These are phyloP conservation scores for Macrophomina pseudophaseolina DNA, from an alignment of 2,329 filamentous ascomycete species.

Conservation along the genomic window DNA sequence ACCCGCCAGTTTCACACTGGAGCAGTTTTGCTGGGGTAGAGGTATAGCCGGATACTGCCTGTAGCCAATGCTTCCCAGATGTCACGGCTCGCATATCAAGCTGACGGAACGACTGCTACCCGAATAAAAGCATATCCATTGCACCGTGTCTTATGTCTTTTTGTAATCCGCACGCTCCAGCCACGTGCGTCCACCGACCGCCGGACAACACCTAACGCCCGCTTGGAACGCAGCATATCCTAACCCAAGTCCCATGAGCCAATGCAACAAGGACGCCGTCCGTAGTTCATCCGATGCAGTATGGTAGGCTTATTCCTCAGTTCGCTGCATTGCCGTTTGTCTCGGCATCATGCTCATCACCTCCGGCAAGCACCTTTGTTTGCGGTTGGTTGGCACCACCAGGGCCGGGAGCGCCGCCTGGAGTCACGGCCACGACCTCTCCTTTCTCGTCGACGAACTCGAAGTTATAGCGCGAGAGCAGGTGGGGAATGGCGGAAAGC, in stretches of 20 bases:
- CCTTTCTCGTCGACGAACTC: slow-evolving; percentile 95
- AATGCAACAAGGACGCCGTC: slow-evolving; percentile 21
- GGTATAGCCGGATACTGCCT: too few relatives aligned
- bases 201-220: slow-evolving; percentile 20
- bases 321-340: slow-evolving; percentile 12
- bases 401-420: slow-evolving; percentile 65
- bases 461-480: slow-evolving; percentile 94
- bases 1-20: too few relatives aligned
- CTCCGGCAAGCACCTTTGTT: slow-evolving; percentile 44
- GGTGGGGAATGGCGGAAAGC: slow-evolving; percentile 92
- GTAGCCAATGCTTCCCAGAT: not conserved
- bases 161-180: not conserved
- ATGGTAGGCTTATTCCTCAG: not conserved
- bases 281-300: not conserved
- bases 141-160: slow-evolving; percentile 3
- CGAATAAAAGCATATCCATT: slow-evolving; percentile 6
- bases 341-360: slow-evolving; percentile 18
- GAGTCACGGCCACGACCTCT: slow-evolving; percentile 82
- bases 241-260: slow-evolving; percentile 2
- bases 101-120: not conserved
- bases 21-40: too few relatives aligned
- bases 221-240: slow-evolving; percentile 23
- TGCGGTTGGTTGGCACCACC: slow-evolving; percentile 31
- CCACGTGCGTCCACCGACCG: not conserved
- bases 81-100: not conserved